phyloP scores from a whole-genome alignment of 805 yeast species.

The Sugiyamaella smithiae region DNA sequence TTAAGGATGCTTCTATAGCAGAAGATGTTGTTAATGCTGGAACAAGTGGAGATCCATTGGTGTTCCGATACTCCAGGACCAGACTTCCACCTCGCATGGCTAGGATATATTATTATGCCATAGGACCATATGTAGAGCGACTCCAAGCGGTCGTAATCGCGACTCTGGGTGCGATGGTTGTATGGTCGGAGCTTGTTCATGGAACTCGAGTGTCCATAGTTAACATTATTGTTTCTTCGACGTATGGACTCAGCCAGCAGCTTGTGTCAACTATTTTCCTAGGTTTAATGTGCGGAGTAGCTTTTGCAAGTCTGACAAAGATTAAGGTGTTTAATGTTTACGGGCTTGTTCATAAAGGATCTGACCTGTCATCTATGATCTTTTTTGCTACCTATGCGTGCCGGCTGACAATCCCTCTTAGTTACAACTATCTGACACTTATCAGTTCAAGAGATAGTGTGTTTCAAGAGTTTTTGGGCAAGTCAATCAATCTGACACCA shows the following conservation, averaged over 20 bases:
- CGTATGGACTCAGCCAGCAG: constrained; percentile 42
- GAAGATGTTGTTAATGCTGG: constrained; percentile 57
- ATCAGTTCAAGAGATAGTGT: constrained; percentile 50
- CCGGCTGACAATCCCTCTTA: constrained; percentile 76
- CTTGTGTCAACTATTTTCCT: constrained; percentile 44
- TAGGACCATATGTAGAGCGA: constrained; percentile 49
- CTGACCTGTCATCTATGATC: constrained; percentile 71
- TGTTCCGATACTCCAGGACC: constrained; percentile 28
- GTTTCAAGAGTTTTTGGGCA: constrained; percentile 73
- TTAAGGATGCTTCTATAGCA: constrained; percentile 47
- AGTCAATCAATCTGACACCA: constrained; percentile 70
- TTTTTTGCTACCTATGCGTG: constrained; percentile 80
- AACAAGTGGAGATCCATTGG: constrained; percentile 20
- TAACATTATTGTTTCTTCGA: constrained; percentile 43
- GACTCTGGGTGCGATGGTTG: constrained; percentile 48
- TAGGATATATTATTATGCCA: constrained; percentile 41
- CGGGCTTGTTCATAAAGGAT: constrained; percentile 65
- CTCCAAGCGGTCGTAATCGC: constrained; percentile 43
- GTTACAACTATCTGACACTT: constrained; percentile 73
- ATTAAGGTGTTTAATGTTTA: constrained; percentile 72
- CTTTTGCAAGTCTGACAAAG: constrained; percentile 63
- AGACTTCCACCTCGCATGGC: constrained; percentile 42
- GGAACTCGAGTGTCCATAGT: constrained; percentile 64
- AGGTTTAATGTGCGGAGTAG: constrained; percentile 65
- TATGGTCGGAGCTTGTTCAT: constrained; percentile 75